Base-by-base conservation (phyloP, 192 early-diverging fungal genomes). In the Chytriomyces sp. region DNA sequence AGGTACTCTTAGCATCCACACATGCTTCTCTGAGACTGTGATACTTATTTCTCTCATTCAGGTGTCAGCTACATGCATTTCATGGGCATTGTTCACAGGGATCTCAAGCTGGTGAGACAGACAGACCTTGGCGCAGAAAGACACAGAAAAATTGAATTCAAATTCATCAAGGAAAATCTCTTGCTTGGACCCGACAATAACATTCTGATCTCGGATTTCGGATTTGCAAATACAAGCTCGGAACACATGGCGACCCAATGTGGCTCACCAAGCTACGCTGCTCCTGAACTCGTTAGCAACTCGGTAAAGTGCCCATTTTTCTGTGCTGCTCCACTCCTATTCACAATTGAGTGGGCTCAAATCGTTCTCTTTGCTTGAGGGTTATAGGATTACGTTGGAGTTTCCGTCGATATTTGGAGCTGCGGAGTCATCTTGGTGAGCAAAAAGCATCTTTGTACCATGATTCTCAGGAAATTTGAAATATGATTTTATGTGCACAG, bases 161-260 rank as follows among this genome's bases (percentile, higher is more conserved):
- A n/a, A n/a, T n/a, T 57, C 18, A 6, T 46, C 16, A 69, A 69
- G 93, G 94, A 96, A 80, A 96, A 96, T 65, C 68, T 96, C 73
- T 82, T 96, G 65, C 77, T 96, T 65, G 93, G 94, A 83, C 85
- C 86, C 65, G 87, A 93, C 79, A 85, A 92, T 69, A 92, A 94
- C 77, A 89, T 96, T 63, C 90, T 93, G 67, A 95, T 96, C 79
- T 93, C 94, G 6, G 94, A 95, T 79, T 96, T 96, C 88, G 94
- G 94, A 10, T 94, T 94, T 83, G 94, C 94, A 16, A 94, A 94
- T 20, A 20, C 23, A 43, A 65, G 20, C 45, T 20, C 24, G 43
- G 72, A n/a, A 5, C 44, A 72, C 26, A 47, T 72, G n/a, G 65
- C 66, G 2, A 85, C 84, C 35, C 61, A 59, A 26, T 85, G 84